Evolutionary conservation across 2,329 filamentous ascomycete genomes (phyloP).

Genomic region (Fusarium sp.): DNA sequence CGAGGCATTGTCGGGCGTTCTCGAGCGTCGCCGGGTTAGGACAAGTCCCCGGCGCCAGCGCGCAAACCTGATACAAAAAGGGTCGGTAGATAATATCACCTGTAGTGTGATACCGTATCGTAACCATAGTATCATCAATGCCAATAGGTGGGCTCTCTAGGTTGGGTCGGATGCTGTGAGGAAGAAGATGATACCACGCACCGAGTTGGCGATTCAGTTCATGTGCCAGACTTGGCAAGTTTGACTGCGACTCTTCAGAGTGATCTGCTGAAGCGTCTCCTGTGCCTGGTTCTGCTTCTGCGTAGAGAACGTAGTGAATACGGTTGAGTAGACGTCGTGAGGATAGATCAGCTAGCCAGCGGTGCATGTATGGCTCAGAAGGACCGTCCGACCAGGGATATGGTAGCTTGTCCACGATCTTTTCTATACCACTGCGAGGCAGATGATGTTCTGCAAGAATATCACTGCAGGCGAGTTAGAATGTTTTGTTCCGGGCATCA

Average conservation of each 20-base stretch:
- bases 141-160: slow-evolving; percentile 11
- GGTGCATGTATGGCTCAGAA: slow-evolving; percentile 32
- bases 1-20: slow-evolving; percentile 31
- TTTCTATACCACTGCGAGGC: slow-evolving; percentile 33
- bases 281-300: slow-evolving; percentile 26
- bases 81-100: slow-evolving; percentile 35
- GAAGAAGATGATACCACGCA: slow-evolving; percentile 35
- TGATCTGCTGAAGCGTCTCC: background rate
- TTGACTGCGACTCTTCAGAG: slow-evolving; percentile 13
- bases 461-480: slow-evolving; percentile 9
- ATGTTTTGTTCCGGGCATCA: fast-evolving
- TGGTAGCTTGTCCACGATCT: slow-evolving; percentile 35
- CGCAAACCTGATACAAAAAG: slow-evolving; percentile 32
- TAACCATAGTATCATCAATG: slow-evolving; percentile 31
- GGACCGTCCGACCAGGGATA: slow-evolving; percentile 30
- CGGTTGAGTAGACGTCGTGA: slow-evolving; percentile 31
- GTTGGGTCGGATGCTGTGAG: slow-evolving; percentile 29
- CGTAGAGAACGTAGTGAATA: slow-evolving; percentile 36
- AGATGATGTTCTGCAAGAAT: slow-evolving; percentile 38
- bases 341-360: slow-evolving; percentile 33
- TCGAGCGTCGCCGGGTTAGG: slow-evolving; percentile 15
- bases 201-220: slow-evolving; percentile 32
- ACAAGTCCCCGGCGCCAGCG: background rate
- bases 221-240: slow-evolving; percentile 17
- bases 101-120: slow-evolving; percentile 31